Evolutionary conservation across 306 rosid species (phyloP), one percentile per base, ranked within the genome.

Genomic region (Dalbergia cochinchinensis): DNA sequence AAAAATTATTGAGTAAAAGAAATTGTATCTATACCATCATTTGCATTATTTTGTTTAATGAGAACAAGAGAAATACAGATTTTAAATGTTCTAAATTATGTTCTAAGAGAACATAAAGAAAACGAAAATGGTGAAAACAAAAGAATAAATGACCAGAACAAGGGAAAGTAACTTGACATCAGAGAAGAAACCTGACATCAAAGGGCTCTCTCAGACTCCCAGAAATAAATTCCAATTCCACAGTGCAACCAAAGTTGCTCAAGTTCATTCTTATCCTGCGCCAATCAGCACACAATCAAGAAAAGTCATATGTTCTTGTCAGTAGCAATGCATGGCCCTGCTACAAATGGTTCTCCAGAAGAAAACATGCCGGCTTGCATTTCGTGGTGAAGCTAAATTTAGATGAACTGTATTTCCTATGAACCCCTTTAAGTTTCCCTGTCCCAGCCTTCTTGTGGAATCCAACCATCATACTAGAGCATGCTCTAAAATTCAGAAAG

Each of bases 361-460:
- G 93, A 89, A 88, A 92, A 82, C 78, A 31, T 53, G 99, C 92
- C 12, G 96, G 87, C 79, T 91, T 96, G 79, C 82, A 65, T 67
- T 85, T 96, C 44, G 97, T 89, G 5, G 88, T 89, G 74, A 82
- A 83, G 64, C 44, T 77, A 41, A 83, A 90, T 69, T 93, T 93
- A 1, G 93, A 85, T 59, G 97, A 80, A 66, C 89, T 80, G 61
- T 90, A 93, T 86, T 96, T 96, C 83, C 98, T 81, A 76, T 93
- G 85, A 8, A 91, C 93, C 16, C 93, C 97, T 4, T 97, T 96
- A 11, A 91, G 92, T 72, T 85, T 96, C 65, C 98, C 99, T 11
- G 90, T 82, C 65, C 85, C 91, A 31, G 99, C 99, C 78, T 87
- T 93, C 47, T 86, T 83, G 76, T 96, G 99, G 74, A 89, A 87